Evolutionary conservation across 768 basidiomycete species (phyloP), one percentile per base, ranked within the genome.

Genomic region (Cyclocybe cylindracea): DNA sequence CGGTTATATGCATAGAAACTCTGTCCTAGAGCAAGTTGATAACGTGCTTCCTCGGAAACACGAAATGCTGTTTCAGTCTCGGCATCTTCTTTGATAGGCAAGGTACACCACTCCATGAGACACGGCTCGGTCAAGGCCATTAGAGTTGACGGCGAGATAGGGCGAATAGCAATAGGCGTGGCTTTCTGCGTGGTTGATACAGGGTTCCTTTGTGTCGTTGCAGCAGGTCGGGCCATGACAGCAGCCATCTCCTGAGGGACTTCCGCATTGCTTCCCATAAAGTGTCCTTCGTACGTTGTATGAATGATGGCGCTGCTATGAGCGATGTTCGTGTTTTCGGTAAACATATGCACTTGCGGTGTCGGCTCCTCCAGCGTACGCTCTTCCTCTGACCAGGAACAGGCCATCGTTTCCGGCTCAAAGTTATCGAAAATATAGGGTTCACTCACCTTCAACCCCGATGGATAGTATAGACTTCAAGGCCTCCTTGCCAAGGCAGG

Each of bases 101-200:
- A 44, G 24, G 32, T 45, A 55, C 66, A 70, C 74, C 74, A 75
- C 10, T 64, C 63, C 72, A 78, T 71, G 16, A 78, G 67, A 48
- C 63, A 71, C 3, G 75, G 75, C 39, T 78, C 76, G 1, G 74
- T 74, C 57, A 76, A 65, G 13, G 74, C 74, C 3, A 76, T 74
- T 10, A 78, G 56, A 4, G 74, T 75, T 32, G 71, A 66, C 0
- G 75, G 69, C 8, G 73, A 65, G 37, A 72, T 63, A 2, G 71
- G 68, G 19, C 70, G 62, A 48, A 67, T 56, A 16, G 59, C 47
- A 38, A 57, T 53, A 39, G 48, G 40, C 4, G 41, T 24, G 13
- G 18, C 16, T 31, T n/a, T 5, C 11, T 35, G 29, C 13, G 31
- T 18, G 9, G 39, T 13, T 34, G 29, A 11, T 37, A 8, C 24